Evolutionary conservation across 2,329 filamentous ascomycete species (phyloP).

Genomic region (Ceratocystis colombiana): DNA sequence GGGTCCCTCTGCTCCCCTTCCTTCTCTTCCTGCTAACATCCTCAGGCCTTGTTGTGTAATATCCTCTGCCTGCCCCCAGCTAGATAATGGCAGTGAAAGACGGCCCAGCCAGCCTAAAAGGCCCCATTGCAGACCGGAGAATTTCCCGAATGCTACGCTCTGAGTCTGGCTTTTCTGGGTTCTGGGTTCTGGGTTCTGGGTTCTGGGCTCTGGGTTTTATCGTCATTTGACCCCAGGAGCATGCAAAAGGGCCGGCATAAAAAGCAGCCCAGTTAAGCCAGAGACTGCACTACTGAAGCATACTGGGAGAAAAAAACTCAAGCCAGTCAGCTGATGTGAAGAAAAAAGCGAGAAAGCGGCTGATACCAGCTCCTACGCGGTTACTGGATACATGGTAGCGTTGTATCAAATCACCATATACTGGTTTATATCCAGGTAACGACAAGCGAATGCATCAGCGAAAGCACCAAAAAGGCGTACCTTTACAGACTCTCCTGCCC

Average conservation of each 20-base stretch:
- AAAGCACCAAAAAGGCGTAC: too few species aligned
- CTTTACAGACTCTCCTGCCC: too few species aligned
- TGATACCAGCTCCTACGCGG: too few species aligned
- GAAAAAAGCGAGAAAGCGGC: background rate
- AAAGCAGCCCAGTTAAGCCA: background rate
- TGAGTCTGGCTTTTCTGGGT: background rate
- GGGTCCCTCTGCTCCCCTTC: background rate
- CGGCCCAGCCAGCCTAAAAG: background rate
- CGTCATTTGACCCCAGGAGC: background rate
- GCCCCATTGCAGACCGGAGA: background rate
- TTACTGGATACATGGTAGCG: too few species aligned
- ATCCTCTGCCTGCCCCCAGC: too few species aligned
- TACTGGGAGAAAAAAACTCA: background rate
- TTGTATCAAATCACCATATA: too few species aligned
- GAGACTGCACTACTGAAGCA: background rate
- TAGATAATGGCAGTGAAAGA: too few species aligned
- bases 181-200: background rate
- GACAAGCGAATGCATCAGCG: too few species aligned
- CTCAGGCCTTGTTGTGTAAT: background rate
- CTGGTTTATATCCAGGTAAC: too few species aligned
- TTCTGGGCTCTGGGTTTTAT: background rate
- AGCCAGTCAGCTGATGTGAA: background rate
- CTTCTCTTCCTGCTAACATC: background rate
- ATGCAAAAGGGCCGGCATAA: background rate
- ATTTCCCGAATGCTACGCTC: background rate